Evolutionary conservation across 495 filamentous ascomycete genomes (phyloP).

Genomic region (Neurospora africana): DNA sequence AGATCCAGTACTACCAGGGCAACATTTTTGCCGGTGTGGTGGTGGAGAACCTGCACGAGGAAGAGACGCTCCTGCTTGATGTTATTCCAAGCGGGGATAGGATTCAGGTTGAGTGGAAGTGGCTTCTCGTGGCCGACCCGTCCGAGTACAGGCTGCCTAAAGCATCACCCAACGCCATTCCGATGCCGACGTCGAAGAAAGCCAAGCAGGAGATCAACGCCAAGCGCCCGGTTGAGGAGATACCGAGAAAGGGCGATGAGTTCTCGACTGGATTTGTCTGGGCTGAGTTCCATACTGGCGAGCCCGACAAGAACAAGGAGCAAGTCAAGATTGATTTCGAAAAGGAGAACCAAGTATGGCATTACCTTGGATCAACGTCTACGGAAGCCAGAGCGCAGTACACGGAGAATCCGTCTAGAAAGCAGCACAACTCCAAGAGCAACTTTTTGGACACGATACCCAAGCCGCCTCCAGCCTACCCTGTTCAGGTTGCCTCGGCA

Average conservation of each 20-base stretch:
- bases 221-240: conserved; percentile 45
- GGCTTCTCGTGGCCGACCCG: conserved; percentile 56
- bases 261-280: conserved; percentile 63
- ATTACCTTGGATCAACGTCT: conserved; percentile 76
- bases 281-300: conserved; percentile 68
- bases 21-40: conserved; percentile 90
- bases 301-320: conserved; percentile 27
- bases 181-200: conserved; percentile 43
- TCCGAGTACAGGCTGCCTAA: conserved; percentile 53
- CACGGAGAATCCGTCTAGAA: conserved; percentile 64
- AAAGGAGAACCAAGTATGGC: conserved; percentile 70
- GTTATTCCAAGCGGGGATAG: conserved; percentile 77
- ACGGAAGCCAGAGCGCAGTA: conserved; percentile 90
- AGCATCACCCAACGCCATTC: conserved; percentile 48
- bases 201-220: conserved; percentile 48
- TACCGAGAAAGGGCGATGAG: conserved; percentile 56
- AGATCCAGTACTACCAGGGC: conserved; percentile 72
- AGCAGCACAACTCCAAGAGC: conserved; percentile 43
- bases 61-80: conserved; percentile 67
- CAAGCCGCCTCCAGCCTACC: conserved; percentile 31
- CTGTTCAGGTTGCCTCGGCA: conserved; percentile 8
- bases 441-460: conserved; percentile 54
- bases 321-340: conserved; percentile 54
- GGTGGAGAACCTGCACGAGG: conserved; percentile 70
- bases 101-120: conserved; percentile 69